Evolutionary conservation across 768 basidiomycete genomes (phyloP), one percentile per base, ranked within the genome.

Genomic region (Suillus hirtellus): DNA sequence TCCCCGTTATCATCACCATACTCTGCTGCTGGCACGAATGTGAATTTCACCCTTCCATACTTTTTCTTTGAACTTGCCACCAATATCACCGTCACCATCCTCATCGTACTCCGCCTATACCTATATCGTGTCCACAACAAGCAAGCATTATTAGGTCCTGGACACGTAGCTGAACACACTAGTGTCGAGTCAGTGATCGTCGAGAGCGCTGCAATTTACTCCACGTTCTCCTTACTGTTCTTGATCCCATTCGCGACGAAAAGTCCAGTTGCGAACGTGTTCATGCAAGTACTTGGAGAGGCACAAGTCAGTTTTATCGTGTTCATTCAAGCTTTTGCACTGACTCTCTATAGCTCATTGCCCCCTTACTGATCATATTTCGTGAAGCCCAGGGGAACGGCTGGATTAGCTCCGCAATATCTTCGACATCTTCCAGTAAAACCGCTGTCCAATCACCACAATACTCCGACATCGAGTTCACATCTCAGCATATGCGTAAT

Each of bases 341-440:
- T 12, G 7, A 27, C 38, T 12, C 7, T 49, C 46, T 17, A 35
- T 21, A 81, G 80, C 63, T 73, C 44, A 75, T 80, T 40, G 75
- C 78, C 2, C 78, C 78, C 1, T 63, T 77, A 2, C 65, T 80
- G 44, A 81, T 81, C 55, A 66, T 80, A 46, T 72, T 76, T 55
- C 73, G 80, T 60, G 77, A 80, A 60, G 74, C 75, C 0, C 66
- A 70, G 21, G 80, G 80, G 1, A 72, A 72, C 35, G 77, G 78
- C 1, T 79, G 77, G 76, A 66, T 73, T 4, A 73, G 72, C 24
- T 63, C 63, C 10, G 47, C 62, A 0, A 55, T 68, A 7, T 56
- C 68, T 1, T 58, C 62, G 4, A 42, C 19, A 1, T 62, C 66
- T 2, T 52, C 63, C 15, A 59, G 61, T 12, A 27, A 4, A 50